A percentile compares a stretch with the other conserved stretches of the same genome.
These are phyloP conservation scores for Suzukiozyma palmioleophila DNA, from an alignment of 1,139 yeast species.

Conservation along the genomic window DNA sequence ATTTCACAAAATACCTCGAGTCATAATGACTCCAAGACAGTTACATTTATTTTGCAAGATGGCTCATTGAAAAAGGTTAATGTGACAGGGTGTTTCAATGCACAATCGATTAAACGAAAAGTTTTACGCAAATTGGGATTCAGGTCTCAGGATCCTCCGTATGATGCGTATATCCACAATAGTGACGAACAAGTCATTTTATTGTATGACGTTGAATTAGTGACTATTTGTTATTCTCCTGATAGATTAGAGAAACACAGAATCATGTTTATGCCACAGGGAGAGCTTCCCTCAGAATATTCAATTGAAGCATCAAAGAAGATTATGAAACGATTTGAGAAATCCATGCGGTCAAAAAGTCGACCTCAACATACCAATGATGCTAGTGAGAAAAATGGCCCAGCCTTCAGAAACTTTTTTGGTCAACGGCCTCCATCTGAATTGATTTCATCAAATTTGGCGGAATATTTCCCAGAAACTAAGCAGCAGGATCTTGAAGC, in stretches of 20 bases:
- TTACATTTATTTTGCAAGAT: conserved; percentile 68
- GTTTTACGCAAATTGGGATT: conserved; percentile 61
- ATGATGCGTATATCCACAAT: conserved; percentile 40
- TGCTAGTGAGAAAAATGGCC: conserved; percentile 10
- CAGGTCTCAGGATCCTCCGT: conserved; percentile 31
- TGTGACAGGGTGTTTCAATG: conserved; percentile 76
- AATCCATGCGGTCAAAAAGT: conserved; percentile 12
- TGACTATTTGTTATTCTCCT: conserved; percentile 74
- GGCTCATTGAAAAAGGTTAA: conserved; percentile 74
- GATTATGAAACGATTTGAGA: conserved; percentile 34
- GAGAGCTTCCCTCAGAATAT: conserved; percentile 58
- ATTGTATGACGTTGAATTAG: conserved; percentile 74
- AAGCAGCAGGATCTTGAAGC: conserved; percentile 68
- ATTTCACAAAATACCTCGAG: background rate
- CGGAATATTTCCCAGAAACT: conserved; percentile 89
- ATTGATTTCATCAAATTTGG: conserved; percentile 81
- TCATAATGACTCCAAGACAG: conserved; percentile 39
- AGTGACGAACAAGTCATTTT: conserved; percentile 14
- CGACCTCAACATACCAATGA: conserved; percentile 16
- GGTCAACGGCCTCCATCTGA: conserved; percentile 95
- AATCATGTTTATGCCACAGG: conserved; percentile 62
- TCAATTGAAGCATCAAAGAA: conserved; percentile 60
- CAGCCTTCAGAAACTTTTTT: conserved; percentile 52
- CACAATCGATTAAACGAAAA: conserved; percentile 71
- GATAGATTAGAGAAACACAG: conserved; percentile 71